Evolutionary conservation across 2,329 filamentous ascomycete species (phyloP).

Genomic region (Fusarium chuoi): DNA sequence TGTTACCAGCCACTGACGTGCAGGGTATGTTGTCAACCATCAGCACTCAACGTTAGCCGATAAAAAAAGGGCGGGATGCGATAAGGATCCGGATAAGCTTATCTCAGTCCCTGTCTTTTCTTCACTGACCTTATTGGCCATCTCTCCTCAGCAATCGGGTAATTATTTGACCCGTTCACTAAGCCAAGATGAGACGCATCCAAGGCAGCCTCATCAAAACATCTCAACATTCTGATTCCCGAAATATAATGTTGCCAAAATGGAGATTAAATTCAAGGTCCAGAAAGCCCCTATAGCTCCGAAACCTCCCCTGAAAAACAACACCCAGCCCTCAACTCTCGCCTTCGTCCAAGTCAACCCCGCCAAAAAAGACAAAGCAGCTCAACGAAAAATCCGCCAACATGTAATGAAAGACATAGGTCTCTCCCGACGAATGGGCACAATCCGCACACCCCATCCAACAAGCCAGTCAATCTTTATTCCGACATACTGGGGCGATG

Average conservation of each 20-base stretch:
- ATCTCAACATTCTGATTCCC: background rate
- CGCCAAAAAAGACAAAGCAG: conserved; percentile 14
- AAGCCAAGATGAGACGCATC: background rate
- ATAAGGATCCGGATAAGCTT: background rate
- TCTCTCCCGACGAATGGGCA: conserved; percentile 7
- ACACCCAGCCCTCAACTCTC: background rate
- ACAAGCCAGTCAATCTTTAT: background rate
- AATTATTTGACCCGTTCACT: background rate
- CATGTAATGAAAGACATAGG: conserved; percentile 40
- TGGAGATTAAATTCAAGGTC: conserved; percentile 9
- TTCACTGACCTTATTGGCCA: background rate
- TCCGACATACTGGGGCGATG: conserved; percentile 33
- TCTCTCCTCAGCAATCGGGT: background rate
- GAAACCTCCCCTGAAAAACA: background rate
- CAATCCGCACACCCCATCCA: background rate
- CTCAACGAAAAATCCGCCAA: conserved; percentile 33
- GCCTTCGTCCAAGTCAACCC: conserved; percentile 33
- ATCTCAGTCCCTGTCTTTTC: background rate
- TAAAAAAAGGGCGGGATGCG: background rate
- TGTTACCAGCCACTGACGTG: rapidly evolving
- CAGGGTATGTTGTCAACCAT: background rate
- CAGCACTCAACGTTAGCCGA: background rate
- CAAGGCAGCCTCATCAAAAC: background rate
- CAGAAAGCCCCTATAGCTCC: background rate
- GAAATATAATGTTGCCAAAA: background rate